Evolutionary conservation across 495 filamentous ascomycete species (phyloP).

Genomic region (Hypoxylon fuscum): DNA sequence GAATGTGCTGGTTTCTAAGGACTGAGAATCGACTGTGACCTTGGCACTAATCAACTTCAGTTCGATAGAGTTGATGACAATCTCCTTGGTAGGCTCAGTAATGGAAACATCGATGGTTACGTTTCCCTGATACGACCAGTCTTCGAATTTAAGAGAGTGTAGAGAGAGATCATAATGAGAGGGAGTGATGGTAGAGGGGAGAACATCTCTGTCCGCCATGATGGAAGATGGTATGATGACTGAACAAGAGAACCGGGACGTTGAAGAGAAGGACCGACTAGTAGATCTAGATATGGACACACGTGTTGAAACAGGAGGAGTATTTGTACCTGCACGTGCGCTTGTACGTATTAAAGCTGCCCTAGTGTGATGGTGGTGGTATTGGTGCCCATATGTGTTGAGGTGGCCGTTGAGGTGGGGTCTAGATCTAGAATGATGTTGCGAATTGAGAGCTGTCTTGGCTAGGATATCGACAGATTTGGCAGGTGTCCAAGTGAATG

Average conservation of each 20-base stretch:
- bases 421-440: slow-evolving; percentile 30
- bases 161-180: slow-evolving; percentile 86
- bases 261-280: slow-evolving; percentile 39
- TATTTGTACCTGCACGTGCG: slow-evolving; percentile 1
- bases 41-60: slow-evolving; percentile 67
- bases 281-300: background rate
- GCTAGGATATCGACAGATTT: slow-evolving; percentile 28
- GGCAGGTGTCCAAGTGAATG: slow-evolving; percentile 40
- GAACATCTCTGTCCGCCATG: slow-evolving; percentile 63
- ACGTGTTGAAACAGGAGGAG: too few species aligned
- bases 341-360: slow-evolving; percentile 16
- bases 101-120: slow-evolving; percentile 71
- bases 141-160: slow-evolving; percentile 77
- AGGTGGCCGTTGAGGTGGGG: slow-evolving; percentile 33
- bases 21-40: slow-evolving; percentile 53
- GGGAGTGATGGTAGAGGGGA: slow-evolving; percentile 76
- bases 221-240: slow-evolving; percentile 47
- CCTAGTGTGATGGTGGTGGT: slow-evolving; percentile 15
- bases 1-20: slow-evolving; percentile 70
- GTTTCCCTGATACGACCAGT: slow-evolving; percentile 83
- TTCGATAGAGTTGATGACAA: slow-evolving; percentile 78
- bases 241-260: slow-evolving; percentile 36
- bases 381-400: background rate
- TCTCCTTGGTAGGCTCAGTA: slow-evolving; percentile 68
- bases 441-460: slow-evolving; percentile 26